A percentile compares a stretch with the other conserved stretches of the same genome.
Conservation (phyloP, 805 yeast genomes). For the Nakazawaea peltata region DNA sequence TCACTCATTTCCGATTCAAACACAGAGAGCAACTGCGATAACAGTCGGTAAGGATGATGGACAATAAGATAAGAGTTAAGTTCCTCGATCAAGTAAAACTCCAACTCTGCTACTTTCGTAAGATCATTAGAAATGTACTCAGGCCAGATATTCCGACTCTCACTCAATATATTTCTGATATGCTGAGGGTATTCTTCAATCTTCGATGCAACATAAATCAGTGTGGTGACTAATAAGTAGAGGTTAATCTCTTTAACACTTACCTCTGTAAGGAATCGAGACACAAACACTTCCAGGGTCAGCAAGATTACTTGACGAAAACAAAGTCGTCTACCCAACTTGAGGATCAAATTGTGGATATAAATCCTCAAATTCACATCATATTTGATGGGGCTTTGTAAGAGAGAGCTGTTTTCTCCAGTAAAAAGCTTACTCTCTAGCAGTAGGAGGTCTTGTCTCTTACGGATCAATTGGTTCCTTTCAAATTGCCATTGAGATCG, state of each 20-base stretch:
- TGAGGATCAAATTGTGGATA: slow-evolving; percentile 66
- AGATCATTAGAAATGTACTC: slow-evolving; percentile 89
- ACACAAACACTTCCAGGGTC: slow-evolving; percentile 79
- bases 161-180: slow-evolving; percentile 72
- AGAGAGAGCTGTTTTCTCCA: slow-evolving; percentile 5
- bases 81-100: slow-evolving; percentile 88
- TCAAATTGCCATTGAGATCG: slow-evolving; percentile 75
- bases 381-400: slow-evolving; percentile 30
- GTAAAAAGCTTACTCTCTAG: slow-evolving; percentile 15
- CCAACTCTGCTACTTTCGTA: slow-evolving; percentile 90
- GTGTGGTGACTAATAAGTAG: slow-evolving; percentile 74
- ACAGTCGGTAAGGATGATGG: slow-evolving; percentile 67
- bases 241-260: slow-evolving; percentile 76
- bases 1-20: slow-evolving; percentile 18
- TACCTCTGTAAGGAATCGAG: slow-evolving; percentile 68
- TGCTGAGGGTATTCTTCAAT: slow-evolving; percentile 96
- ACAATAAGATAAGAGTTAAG: slow-evolving; percentile 63
- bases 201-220: slow-evolving; percentile 85
- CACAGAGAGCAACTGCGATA: slow-evolving; percentile 42
- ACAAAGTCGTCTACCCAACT: slow-evolving; percentile 70
- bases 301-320: slow-evolving; percentile 79
- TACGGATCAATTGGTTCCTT: slow-evolving; percentile 42
- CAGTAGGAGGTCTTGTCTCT: slow-evolving; percentile 12
- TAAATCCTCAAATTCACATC: slow-evolving; percentile 68
- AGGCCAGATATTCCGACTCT: slow-evolving; percentile 90